Evolutionary conservation across 306 rosid genomes (phyloP).

Genomic region (Acacia acuminata): DNA sequence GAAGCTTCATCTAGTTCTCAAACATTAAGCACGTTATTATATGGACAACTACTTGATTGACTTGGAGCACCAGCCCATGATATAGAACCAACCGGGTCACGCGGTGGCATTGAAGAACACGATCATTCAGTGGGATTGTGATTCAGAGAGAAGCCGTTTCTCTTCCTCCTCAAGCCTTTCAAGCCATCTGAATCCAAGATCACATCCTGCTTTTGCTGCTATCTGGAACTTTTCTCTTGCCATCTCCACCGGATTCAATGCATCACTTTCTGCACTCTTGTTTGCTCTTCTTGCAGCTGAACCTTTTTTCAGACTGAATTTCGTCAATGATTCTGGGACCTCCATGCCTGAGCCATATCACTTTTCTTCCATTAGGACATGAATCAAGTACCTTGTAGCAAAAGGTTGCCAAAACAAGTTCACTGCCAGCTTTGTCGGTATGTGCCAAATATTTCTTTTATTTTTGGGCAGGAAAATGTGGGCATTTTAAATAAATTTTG

Average conservation of each 20-base stretch:
- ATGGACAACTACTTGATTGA: not conserved
- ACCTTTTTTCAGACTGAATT: slow-evolving; percentile 51
- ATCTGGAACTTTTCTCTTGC: slow-evolving; percentile 79
- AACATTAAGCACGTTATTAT: not conserved
- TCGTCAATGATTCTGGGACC: slow-evolving; percentile 62
- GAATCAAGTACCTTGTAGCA: not conserved
- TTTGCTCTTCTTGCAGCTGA: slow-evolving; percentile 44
- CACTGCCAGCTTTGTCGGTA: not conserved
- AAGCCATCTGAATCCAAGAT: slow-evolving; percentile 89
- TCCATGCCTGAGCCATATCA: slow-evolving; percentile 62
- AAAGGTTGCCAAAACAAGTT: slow-evolving; percentile 4
- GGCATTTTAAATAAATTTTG: not conserved
- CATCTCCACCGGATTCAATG: slow-evolving; percentile 65
- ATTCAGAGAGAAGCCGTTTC: slow-evolving; percentile 43
- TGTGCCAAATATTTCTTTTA: not conserved
- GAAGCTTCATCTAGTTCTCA: not conserved
- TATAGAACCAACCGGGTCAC: not conserved
- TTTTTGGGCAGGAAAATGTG: not conserved
- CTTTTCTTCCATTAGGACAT: slow-evolving; percentile 19
- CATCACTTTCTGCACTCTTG: slow-evolving; percentile 42
- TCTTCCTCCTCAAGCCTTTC: slow-evolving; percentile 83
- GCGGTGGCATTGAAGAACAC: not conserved
- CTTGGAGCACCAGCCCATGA: not conserved
- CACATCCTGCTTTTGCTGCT: slow-evolving; percentile 84
- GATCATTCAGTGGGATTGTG: not conserved